Base-by-base conservation (phyloP, 805 yeast species). In the Ogataea paradorogensis region DNA sequence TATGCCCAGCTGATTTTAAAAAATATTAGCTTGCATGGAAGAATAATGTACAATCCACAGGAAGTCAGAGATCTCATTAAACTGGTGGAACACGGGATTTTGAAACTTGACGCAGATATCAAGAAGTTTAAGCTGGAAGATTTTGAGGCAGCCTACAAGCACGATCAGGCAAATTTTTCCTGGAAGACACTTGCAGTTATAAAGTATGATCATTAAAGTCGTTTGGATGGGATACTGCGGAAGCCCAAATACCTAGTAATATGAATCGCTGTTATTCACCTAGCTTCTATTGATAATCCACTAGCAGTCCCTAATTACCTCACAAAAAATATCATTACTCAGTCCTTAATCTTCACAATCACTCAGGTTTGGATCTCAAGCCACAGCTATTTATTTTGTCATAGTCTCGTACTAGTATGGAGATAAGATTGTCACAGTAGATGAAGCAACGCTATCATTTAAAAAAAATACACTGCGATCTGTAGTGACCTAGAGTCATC, bases 401-500 rank as follows among this genome's bases (percentile, higher is more conserved):
- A 28, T 45, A 21, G 40, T 41, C 3, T 42, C 45, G 25, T 43
- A 49, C 37, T 38, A 45, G 22, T 49, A 51, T 32, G 47, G 53
- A 7, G 50, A 37, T n/a, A 48, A 48, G 14, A 45, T 26, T 16
- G 49, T 46, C 26, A 48, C 53, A 14, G 26, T 36, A 28, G 28
- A 45, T 9, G 45, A 46, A 20, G 40, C 44, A 21, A 39, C 35
- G 9, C 74, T 76, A 46, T 76, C 81, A 33, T 76, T 64, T 36
- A n/a, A 76, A 61, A 53, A 66, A 76, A 31, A 74, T 62, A 72
- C 76, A 75, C 38, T 74, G 59, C 77, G 77, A 73, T 15, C 76
- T 74, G 78, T 43, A 45, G 20, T 43, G 43, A 7, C 54, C 54
- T 39, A 9, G 30, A 29, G 13, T 50, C 52, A 15, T 48, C 43